Conservation (phyloP, 257 asterid genomes). For the Paulownia fortunei region DNA sequence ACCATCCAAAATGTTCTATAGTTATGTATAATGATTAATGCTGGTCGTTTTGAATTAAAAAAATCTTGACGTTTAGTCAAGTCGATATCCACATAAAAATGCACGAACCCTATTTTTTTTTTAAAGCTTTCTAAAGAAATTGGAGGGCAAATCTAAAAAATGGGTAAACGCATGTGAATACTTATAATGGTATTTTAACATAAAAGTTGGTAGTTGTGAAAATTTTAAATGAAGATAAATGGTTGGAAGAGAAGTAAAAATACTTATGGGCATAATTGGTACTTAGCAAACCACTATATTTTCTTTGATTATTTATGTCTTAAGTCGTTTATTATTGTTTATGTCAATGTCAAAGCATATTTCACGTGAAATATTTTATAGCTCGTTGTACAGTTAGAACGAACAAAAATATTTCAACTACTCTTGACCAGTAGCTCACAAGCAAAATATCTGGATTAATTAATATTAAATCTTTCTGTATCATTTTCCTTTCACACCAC, state of each 20-base stretch:
- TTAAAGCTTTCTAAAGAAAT: too few species aligned
- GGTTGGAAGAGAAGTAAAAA: background rate
- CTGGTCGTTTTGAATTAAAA: too few species aligned
- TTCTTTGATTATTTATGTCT: background rate
- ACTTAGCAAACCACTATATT: background rate
- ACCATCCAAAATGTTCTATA: too few species aligned
- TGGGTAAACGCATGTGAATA: too few species aligned
- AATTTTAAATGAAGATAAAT: too few species aligned
- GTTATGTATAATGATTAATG: too few species aligned
- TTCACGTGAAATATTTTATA: conserved; percentile 10
- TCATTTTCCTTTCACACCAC: too few species aligned
- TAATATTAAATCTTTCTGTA: too few species aligned
- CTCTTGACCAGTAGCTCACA: background rate
- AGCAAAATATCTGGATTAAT: background rate
- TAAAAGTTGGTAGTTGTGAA: background rate
- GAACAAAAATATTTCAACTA: conserved; percentile 9
- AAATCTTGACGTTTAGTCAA: too few species aligned
- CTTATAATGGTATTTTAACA: background rate
- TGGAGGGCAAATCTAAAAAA: too few species aligned
- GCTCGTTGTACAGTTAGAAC: background rate
- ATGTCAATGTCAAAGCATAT: conserved; percentile 7
- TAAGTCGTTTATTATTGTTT: background rate
- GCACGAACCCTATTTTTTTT: too few species aligned
- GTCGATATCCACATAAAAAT: too few species aligned
- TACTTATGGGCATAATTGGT: background rate